Evolutionary conservation across 345 rosid genomes (phyloP).

Genomic region (Lepidium aucheri): DNA sequence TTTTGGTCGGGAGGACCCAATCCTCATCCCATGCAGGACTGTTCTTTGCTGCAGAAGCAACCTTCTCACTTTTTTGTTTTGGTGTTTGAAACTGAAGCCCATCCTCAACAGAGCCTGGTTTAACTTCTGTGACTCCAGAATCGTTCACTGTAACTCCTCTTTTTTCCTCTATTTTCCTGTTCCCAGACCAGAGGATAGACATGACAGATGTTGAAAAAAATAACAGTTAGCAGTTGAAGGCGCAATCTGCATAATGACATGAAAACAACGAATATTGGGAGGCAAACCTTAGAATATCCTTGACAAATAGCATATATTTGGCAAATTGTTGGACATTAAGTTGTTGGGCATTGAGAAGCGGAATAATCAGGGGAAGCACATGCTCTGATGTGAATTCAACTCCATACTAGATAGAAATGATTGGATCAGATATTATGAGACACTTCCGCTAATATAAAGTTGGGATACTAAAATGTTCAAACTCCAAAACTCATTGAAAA

Average conservation of each 20-base stretch:
- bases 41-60: constrained; percentile 39
- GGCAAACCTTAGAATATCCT: constrained; percentile 73
- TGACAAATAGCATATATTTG: constrained; percentile 82
- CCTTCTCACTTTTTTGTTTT: constrained; percentile 35
- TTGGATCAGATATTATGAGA: neutral
- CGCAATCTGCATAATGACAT: neutral
- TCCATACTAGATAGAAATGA: constrained; percentile 52
- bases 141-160: constrained; percentile 63
- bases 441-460: neutral
- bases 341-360: constrained; percentile 92
- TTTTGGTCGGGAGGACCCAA: constrained; percentile 52
- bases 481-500: neutral
- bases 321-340: constrained; percentile 90
- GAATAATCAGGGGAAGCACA: constrained; percentile 72
- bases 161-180: constrained; percentile 76
- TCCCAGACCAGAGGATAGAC: constrained; percentile 1
- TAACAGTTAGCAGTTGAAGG: neutral
- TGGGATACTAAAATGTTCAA: neutral
- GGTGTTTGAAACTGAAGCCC: constrained; percentile 42
- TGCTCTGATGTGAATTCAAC: constrained; percentile 81
- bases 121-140: constrained; percentile 49
- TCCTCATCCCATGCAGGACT: constrained; percentile 83
- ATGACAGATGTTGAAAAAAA: neutral
- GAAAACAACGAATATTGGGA: neutral
- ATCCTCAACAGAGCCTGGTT: constrained; percentile 31